Percentiles rank a stretch among this genome's conserved stretches.
Evolutionary conservation across 768 basidiomycete genomes (phyloP).

Genomic region (Suillus brevipes): DNA sequence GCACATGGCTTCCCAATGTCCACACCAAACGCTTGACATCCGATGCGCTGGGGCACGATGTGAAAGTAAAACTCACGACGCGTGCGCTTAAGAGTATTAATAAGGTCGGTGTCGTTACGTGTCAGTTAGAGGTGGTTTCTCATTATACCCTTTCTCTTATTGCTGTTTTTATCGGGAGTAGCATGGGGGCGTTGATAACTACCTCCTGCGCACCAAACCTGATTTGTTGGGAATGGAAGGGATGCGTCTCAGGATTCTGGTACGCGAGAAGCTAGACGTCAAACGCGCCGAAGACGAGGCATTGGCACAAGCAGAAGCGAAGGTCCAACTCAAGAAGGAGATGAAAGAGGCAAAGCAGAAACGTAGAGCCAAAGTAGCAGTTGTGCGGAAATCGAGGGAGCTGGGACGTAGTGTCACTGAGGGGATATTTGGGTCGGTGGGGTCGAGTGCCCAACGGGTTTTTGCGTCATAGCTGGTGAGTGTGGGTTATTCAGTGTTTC

Average conservation of each 20-base stretch:
- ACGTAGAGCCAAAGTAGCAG: background rate
- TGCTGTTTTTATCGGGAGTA: constrained; percentile 20
- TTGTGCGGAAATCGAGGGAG: background rate
- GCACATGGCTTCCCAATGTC: constrained; percentile 87
- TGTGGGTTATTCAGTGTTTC: background rate
- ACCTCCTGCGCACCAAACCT: constrained; percentile 52
- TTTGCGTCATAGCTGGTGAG: background rate
- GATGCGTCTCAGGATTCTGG: constrained; percentile 46
- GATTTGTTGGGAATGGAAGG: constrained; percentile 40
- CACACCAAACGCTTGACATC: constrained; percentile 75
- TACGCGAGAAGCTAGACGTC: constrained; percentile 33
- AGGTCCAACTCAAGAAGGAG: constrained; percentile 8
- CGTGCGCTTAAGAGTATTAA: constrained; percentile 79
- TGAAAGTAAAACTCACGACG: constrained; percentile 73
- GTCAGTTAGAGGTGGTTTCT: background rate
- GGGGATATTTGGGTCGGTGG: constrained; percentile 7
- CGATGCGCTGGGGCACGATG: constrained; percentile 54
- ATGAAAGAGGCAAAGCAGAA: constrained; percentile 3
- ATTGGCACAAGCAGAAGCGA: constrained; percentile 3
- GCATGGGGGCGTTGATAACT: constrained; percentile 74
- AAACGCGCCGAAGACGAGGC: constrained; percentile 14
- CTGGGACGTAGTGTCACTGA: background rate
- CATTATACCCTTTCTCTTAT: background rate
- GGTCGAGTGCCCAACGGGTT: background rate
- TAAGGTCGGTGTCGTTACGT: constrained; percentile 49